These are phyloP conservation scores for Hygrophoropsis aurantiaca DNA, from an alignment of 768 basidiomycete species.

Conservation along the genomic window DNA sequence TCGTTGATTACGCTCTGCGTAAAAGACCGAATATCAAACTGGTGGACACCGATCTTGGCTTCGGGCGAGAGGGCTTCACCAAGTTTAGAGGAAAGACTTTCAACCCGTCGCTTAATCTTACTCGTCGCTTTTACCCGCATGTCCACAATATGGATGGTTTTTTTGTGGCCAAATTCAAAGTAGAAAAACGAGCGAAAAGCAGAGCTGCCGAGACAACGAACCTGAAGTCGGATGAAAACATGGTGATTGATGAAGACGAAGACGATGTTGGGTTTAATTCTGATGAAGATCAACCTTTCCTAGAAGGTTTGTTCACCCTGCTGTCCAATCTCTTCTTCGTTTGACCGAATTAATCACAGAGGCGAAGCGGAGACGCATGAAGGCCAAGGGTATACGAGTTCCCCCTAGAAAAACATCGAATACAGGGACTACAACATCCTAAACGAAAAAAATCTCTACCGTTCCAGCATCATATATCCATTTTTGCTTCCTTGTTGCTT, in stretches of 20 bases:
- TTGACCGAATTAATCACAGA: constrained; percentile 40
- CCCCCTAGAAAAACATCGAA: constrained; percentile 48
- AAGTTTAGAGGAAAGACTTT: constrained; percentile 91
- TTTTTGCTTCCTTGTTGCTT: not conserved
- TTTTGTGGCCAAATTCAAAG: constrained; percentile 97
- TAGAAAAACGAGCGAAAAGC: constrained; percentile 72
- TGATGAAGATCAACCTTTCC: constrained; percentile 72
- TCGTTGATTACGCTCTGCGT: constrained; percentile 94
- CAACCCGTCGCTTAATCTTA: constrained; percentile 72
- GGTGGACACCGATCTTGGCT: constrained; percentile 89
- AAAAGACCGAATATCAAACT: constrained; percentile 93
- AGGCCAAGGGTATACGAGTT: constrained; percentile 70
- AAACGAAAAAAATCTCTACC: constrained; percentile 12
- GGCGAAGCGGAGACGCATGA: constrained; percentile 73
- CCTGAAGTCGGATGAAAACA: constrained; percentile 22
- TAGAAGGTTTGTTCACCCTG: constrained; percentile 62
- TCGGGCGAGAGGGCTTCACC: constrained; percentile 90
- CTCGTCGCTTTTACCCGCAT: constrained; percentile 91
- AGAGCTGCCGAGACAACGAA: constrained; percentile 26
- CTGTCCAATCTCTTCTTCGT: constrained; percentile 5
- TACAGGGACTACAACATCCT: constrained; percentile 19
- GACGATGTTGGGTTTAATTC: constrained; percentile 61
- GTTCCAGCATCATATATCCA: not conserved
- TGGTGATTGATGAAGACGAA: constrained; percentile 13
- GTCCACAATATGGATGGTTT: constrained; percentile 99